Conservation (phyloP, 2,329 filamentous ascomycete genomes). For the Pestalotiopsis sp. region DNA sequence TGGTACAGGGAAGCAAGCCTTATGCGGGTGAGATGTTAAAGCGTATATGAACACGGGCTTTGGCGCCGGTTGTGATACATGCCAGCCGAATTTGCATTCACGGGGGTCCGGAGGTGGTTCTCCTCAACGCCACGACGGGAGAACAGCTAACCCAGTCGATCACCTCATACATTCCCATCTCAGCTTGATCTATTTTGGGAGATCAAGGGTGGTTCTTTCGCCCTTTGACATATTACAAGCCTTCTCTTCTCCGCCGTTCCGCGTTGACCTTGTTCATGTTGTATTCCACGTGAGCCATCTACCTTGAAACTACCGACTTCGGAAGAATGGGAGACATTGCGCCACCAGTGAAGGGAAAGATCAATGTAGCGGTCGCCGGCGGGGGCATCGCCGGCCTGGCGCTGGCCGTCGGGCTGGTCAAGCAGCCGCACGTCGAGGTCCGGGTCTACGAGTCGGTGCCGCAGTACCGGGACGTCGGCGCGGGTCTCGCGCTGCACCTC, state of each 20-base stretch:
- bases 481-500: conserved; percentile 39
- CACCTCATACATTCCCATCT: not conserved
- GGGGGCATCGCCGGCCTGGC: conserved; percentile 39
- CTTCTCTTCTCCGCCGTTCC: not conserved
- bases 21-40: conserved; percentile 3
- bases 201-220: not conserved
- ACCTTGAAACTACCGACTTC: not conserved
- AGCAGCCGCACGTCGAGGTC: conserved; percentile 34
- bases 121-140: not conserved
- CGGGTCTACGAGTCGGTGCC: conserved; percentile 38
- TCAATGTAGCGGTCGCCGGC: conserved; percentile 29
- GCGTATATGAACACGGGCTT: not conserved
- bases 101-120: not conserved
- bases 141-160: not conserved
- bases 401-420: conserved; percentile 37
- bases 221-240: not conserved
- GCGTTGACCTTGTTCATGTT: not conserved
- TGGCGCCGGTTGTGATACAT: not conserved
- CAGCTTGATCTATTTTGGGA: not conserved
- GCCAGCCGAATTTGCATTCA: not conserved
- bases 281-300: not conserved
- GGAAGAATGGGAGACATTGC: conserved; percentile 3
- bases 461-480: conserved; percentile 37
- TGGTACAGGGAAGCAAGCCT: not conserved
- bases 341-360: conserved; percentile 7